Base-by-base conservation (phyloP, 371 early-diverging fungal species). In the Mucor racemosus region DNA sequence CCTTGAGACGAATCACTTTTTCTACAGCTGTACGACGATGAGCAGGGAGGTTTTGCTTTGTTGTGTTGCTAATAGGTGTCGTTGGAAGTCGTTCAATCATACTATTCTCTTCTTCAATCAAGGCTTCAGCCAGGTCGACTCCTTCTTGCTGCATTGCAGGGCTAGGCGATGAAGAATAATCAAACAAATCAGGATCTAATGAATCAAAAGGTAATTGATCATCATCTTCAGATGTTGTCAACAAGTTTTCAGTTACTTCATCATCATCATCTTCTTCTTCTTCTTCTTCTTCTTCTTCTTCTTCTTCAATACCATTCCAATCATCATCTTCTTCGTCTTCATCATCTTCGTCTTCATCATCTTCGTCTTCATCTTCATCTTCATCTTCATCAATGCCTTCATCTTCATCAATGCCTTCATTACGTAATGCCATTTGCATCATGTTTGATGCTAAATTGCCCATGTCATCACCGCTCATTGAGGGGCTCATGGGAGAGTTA, bases 1-100 rank as follows among this genome's bases (percentile, higher is more conserved):
- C 73, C 13, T 75, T 69, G 7, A 91, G 73, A 39, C 81, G 78
- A 61, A 91, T 89, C 33, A 91, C 79, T 58, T 87, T 84, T 69
- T 90, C 91, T n/a, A 84, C 80, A 15, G 15, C n/a, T 13, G 21
- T 26, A 10, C 15, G 53, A 6, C 54, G 44, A 34, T 50, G 26
- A 3, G 34, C 11, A 56, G 36, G 26, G 19, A 38, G 11, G 6
- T 10, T 40, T 9, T 26, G 41, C 10, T 13, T 14, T 58, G 6
- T 2, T 10, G 38, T 5, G n/a, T 8, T 46, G 11, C 14, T 8
- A 17, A 15, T 36, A n/a, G 56, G 36, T n/a, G 56, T 35, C 7
- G 35, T 11, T 17, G 65, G 65, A 17, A 65, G 10, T 4, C 35
- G 33, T 6, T 57, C 17, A 0, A 46, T 35, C 58, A 58, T 31